These are phyloP conservation scores for Trypanosoma cruzi DNA, from an alignment of 208 protist species.

Conservation along the genomic window DNA sequence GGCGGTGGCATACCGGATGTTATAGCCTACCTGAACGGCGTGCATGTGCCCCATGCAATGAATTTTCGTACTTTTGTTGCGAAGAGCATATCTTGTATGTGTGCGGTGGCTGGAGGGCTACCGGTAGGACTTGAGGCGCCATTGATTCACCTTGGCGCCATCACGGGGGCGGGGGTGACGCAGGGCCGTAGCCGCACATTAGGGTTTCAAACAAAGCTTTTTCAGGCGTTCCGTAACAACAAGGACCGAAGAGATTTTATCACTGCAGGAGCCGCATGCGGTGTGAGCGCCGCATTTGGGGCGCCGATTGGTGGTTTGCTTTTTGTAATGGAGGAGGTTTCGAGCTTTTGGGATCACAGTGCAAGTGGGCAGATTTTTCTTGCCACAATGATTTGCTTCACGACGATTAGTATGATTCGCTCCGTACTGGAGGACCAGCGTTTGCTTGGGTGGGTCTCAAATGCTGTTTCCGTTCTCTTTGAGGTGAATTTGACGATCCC, in stretches of 20 bases:
- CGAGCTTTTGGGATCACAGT: conserved; percentile 91
- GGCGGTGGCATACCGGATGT: conserved; percentile 92
- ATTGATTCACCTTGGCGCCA: conserved; percentile 96
- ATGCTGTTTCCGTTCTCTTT: conserved; percentile 86
- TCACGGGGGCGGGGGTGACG: conserved; percentile 93
- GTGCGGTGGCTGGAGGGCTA: conserved; percentile 88
- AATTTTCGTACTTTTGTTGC: conserved; percentile 84
- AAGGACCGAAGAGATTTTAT: conserved; percentile 95
- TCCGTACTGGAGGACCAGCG: conserved; percentile 71
- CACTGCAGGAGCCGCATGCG: conserved; percentile 93
- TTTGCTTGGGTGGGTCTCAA: conserved; percentile 82
- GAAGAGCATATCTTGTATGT: conserved; percentile 89
- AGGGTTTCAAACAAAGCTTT: conserved; percentile 75
- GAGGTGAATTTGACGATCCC: conserved; percentile 88
- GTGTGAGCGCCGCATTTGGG: conserved; percentile 95
- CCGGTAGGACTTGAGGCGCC: conserved; percentile 95
- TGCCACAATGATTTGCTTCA: conserved; percentile 90
- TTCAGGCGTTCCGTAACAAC: conserved; percentile 89
- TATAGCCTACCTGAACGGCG: conserved; percentile 94
- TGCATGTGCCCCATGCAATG: conserved; percentile 90
- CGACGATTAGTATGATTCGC: conserved; percentile 81
- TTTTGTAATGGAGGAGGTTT: conserved; percentile 96
- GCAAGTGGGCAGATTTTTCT: conserved; percentile 95
- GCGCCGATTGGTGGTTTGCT: conserved; percentile 95
- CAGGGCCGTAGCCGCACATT: conserved; percentile 90